Conservation (phyloP, 305 asterid species). For the Solanum hybrid region DNA sequence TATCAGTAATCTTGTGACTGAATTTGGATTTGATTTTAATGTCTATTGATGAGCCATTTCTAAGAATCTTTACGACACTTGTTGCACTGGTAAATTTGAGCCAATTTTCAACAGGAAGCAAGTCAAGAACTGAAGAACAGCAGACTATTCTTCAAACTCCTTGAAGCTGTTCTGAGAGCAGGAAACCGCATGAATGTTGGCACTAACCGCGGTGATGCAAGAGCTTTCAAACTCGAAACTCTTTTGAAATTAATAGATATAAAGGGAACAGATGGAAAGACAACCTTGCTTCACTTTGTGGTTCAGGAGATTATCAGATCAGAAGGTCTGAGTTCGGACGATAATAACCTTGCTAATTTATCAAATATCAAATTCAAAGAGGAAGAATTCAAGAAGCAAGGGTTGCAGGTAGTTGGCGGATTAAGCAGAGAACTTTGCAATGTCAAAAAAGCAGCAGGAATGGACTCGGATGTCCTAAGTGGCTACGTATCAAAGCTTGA, state of each 20-base stretch:
- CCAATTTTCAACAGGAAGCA: slow-evolving; percentile 36
- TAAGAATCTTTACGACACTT: neutral
- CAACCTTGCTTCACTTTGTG: slow-evolving; percentile 58
- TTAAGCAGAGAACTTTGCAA: slow-evolving; percentile 49
- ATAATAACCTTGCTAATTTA: slow-evolving; percentile 10
- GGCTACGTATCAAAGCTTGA: slow-evolving; percentile 53
- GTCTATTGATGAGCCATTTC: neutral
- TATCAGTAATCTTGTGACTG: neutral
- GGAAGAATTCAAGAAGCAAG: slow-evolving; percentile 47
- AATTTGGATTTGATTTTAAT: neutral
- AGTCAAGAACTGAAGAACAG: slow-evolving; percentile 58
- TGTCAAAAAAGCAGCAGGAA: slow-evolving; percentile 55
- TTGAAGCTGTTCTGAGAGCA: slow-evolving; percentile 57
- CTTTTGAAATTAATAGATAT: slow-evolving; percentile 45
- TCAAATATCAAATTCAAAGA: slow-evolving; percentile 25
- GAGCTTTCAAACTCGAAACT: slow-evolving; percentile 50
- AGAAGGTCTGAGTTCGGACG: slow-evolving; percentile 28
- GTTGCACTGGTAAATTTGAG: neutral
- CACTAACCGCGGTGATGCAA: slow-evolving; percentile 56
- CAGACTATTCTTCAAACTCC: slow-evolving; percentile 50
- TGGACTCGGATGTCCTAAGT: slow-evolving; percentile 56
- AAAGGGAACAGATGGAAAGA: slow-evolving; percentile 61
- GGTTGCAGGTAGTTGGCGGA: slow-evolving; percentile 41
- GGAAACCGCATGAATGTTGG: slow-evolving; percentile 62
- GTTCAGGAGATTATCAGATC: slow-evolving; percentile 58